Conservation (phyloP, 192 early-diverging fungal genomes). For the Coemansia reversa region DNA sequence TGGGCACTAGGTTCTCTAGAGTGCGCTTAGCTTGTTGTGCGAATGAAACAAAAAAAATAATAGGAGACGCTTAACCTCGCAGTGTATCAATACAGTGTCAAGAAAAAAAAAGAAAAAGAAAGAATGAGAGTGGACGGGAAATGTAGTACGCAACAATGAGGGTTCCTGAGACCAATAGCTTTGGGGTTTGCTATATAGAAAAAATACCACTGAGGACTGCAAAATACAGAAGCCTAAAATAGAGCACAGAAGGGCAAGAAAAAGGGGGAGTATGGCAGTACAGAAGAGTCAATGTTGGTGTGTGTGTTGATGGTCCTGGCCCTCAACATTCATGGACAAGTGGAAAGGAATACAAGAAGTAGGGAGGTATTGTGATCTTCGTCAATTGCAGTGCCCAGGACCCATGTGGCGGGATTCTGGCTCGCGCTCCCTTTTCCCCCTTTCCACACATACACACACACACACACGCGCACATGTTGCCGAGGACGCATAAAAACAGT, state of each 20-base stretch:
- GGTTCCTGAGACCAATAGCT: constrained; percentile 4
- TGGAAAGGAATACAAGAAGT: not conserved
- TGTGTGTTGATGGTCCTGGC: not conserved
- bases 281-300: not conserved
- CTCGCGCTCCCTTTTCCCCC: not conserved
- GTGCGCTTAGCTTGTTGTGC: not conserved
- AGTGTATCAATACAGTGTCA: constrained; percentile 5
- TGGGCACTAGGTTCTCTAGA: not conserved
- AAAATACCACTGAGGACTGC: not conserved
- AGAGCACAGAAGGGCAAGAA: not conserved
- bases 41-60: not conserved
- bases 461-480: not conserved
- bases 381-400: constrained; percentile 4
- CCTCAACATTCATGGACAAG: not conserved
- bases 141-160: constrained; percentile 1
- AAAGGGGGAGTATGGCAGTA: not conserved
- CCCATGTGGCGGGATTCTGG: not conserved
- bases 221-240: constrained; percentile 8
- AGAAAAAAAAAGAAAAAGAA: constrained; percentile 3
- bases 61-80: not conserved
- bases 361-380: constrained; percentile 1
- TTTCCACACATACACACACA: too few relatives aligned
- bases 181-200: not conserved
- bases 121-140: constrained; percentile 3
- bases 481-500: not conserved